Evolutionary conservation across 1,139 yeast genomes (phyloP).

Genomic region (Lodderomyces pseudojiufengensis): DNA sequence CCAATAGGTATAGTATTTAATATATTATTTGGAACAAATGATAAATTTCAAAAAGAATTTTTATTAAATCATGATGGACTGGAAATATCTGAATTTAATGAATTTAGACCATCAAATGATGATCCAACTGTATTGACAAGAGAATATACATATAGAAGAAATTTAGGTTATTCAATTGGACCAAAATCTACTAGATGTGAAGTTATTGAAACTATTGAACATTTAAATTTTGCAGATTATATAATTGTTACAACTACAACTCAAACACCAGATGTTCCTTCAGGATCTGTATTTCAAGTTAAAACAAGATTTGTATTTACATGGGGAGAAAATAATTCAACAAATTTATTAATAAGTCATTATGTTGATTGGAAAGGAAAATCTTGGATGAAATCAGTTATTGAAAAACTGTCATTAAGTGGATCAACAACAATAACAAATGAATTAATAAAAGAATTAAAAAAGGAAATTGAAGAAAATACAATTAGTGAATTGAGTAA

Average conservation of each 20-base stretch:
- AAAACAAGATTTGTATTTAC: slow-evolving; percentile 45
- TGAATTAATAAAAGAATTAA: slow-evolving; percentile 28
- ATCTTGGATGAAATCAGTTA: slow-evolving; percentile 54
- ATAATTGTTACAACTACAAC: slow-evolving; percentile 38
- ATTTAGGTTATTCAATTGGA: slow-evolving; percentile 52
- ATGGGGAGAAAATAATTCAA: slow-evolving; percentile 45
- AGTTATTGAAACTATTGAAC: slow-evolving; percentile 43
- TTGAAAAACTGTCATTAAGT: slow-evolving; percentile 47
- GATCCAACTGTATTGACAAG: slow-evolving; percentile 33
- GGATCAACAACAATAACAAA: slow-evolving; percentile 46
- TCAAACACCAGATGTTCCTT: slow-evolving; percentile 58
- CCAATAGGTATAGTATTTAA: slow-evolving; percentile 51
- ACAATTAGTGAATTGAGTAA: slow-evolving; percentile 20
- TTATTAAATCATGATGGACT: slow-evolving; percentile 46
- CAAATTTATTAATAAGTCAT: slow-evolving; percentile 41
- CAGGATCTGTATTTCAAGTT: slow-evolving; percentile 52
- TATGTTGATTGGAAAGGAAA: slow-evolving; percentile 52
- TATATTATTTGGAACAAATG: slow-evolving; percentile 44
- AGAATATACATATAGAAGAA: slow-evolving; percentile 40
- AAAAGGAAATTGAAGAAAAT: slow-evolving; percentile 24
- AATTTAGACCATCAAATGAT: slow-evolving; percentile 33
- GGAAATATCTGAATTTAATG: slow-evolving; percentile 39
- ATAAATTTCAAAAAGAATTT: slow-evolving; percentile 37
- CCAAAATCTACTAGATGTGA: slow-evolving; percentile 55
- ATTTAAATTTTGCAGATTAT: slow-evolving; percentile 35